These are phyloP conservation scores for Naganishia randhawae DNA, from an alignment of 768 basidiomycete species.

Conservation along the genomic window DNA sequence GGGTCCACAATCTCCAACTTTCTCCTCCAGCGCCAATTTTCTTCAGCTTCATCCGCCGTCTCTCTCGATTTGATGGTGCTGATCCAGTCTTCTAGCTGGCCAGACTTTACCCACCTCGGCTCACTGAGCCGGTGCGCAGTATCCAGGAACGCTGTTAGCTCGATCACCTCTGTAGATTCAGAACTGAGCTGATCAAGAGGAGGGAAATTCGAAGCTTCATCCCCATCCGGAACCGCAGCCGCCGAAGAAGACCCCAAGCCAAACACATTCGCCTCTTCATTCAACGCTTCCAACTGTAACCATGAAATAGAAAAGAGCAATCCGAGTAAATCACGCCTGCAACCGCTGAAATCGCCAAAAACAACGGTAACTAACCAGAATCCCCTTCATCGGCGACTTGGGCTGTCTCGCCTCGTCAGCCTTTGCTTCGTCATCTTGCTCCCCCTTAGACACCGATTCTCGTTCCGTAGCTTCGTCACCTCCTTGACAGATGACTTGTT, in stretches of 20 bases:
- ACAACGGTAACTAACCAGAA: conserved; percentile 41
- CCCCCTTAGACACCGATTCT: conserved; percentile 9
- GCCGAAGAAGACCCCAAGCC: conserved; percentile 27
- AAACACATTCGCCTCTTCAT: conserved; percentile 33
- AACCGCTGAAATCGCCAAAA: not conserved
- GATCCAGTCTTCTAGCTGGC: conserved; percentile 86
- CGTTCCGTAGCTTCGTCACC: conserved; percentile 22
- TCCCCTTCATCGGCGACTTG: conserved; percentile 35
- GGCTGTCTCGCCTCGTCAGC: not conserved
- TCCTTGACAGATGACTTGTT: not conserved
- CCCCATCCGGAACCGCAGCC: conserved; percentile 10
- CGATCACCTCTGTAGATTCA: conserved; percentile 27
- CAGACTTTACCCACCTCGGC: conserved; percentile 93
- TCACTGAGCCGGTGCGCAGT: conserved; percentile 83
- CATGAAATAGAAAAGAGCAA: conserved; percentile 8
- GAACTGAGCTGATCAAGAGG: conserved; percentile 13
- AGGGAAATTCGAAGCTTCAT: conserved; percentile 25
- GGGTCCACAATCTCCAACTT: conserved; percentile 89
- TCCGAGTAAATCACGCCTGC: conserved; percentile 15
- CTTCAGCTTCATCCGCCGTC: conserved; percentile 28
- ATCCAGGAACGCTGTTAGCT: conserved; percentile 72
- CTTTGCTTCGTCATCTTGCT: conserved; percentile 46
- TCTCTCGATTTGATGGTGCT: conserved; percentile 52
- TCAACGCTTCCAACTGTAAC: conserved; percentile 32
- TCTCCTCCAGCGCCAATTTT: conserved; percentile 67